Percentiles rank a stretch among this genome's conserved stretches.
Evolutionary conservation across 768 basidiomycete genomes (phyloP).

Genomic region (Tulasnella sp.): DNA sequence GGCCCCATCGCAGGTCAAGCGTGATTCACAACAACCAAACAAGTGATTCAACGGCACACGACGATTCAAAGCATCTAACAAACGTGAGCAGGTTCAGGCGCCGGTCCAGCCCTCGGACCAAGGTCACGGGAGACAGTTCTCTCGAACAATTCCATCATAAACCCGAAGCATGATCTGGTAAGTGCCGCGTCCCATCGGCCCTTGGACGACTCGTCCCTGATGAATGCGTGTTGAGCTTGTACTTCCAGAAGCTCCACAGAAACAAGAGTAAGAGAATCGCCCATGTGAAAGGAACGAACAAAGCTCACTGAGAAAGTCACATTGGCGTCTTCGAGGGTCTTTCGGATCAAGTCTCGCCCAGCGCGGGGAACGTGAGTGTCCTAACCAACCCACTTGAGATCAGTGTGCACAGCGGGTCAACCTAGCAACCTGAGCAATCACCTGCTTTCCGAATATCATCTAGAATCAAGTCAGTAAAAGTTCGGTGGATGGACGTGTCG

Average conservation of each 20-base stretch:
- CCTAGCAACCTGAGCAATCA: constrained; percentile 32
- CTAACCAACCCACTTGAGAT: constrained; percentile 37
- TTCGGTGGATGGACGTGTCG: neutral
- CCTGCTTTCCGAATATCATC: constrained; percentile 97
- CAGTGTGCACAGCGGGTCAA: neutral
- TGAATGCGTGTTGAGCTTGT: constrained; percentile 95
- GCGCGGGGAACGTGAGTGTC: constrained; percentile 90
- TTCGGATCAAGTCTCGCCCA: constrained; percentile 81
- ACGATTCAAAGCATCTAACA: constrained; percentile 46
- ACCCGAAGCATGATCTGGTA: constrained; percentile 69
- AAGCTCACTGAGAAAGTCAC: constrained; percentile 63
- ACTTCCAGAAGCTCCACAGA: constrained; percentile 78
- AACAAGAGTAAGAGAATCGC: constrained; percentile 10
- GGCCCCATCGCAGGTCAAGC: neutral
- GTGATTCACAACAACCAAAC: neutral
- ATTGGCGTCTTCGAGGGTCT: constrained; percentile 73
- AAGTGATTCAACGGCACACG: neutral
- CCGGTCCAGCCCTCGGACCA: constrained; percentile 54
- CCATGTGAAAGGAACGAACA: neutral
- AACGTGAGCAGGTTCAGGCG: constrained; percentile 66
- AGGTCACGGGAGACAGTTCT: constrained; percentile 82
- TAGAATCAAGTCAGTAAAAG: constrained; percentile 34
- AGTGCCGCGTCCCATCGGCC: constrained; percentile 95
- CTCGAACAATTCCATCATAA: constrained; percentile 93
- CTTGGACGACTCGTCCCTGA: constrained; percentile 87